Percentiles rank a stretch among this genome's conserved stretches.
These are phyloP conservation scores for Thelephora terrestris DNA, from an alignment of 1,284 basidiomycete species.

Conservation along the genomic window DNA sequence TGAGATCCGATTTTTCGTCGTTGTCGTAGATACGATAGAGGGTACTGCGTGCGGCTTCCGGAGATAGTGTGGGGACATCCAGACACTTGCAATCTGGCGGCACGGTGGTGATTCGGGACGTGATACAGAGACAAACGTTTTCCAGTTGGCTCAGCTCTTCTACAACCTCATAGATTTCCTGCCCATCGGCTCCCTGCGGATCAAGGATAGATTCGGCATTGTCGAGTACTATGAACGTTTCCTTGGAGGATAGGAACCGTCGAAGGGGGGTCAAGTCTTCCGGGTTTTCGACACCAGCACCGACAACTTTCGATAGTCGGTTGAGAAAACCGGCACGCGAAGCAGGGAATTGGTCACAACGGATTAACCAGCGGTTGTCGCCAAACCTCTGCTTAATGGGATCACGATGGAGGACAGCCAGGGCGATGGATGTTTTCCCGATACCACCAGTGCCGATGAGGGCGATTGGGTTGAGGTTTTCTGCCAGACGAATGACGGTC, in stretches of 20 bases:
- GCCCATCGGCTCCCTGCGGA: too few species aligned
- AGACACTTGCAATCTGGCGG: not conserved
- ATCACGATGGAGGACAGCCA: too few species aligned
- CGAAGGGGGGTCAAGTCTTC: not conserved
- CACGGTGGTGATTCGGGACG: not conserved
- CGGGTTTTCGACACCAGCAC: not conserved
- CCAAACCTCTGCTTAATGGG: conserved; percentile 11
- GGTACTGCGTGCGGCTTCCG: too few species aligned
- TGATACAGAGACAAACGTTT: not conserved
- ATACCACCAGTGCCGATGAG: too few species aligned
- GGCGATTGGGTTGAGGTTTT: too few species aligned
- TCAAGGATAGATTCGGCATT: too few species aligned
- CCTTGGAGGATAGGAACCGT: not conserved
- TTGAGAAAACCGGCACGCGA: not conserved
- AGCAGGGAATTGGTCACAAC: not conserved
- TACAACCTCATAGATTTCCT: not conserved
- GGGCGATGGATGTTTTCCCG: too few species aligned
- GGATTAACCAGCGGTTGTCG: conserved; percentile 17
- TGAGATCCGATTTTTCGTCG: not conserved
- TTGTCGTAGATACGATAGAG: too few species aligned
- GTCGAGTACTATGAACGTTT: not conserved
- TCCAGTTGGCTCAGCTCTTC: not conserved
- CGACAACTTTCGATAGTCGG: too few species aligned
- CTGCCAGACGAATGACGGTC: too few species aligned
- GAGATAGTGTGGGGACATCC: too few species aligned